phyloP scores from a whole-genome alignment of 257 asterid genomes.

The Solanum virginianum region DNA sequence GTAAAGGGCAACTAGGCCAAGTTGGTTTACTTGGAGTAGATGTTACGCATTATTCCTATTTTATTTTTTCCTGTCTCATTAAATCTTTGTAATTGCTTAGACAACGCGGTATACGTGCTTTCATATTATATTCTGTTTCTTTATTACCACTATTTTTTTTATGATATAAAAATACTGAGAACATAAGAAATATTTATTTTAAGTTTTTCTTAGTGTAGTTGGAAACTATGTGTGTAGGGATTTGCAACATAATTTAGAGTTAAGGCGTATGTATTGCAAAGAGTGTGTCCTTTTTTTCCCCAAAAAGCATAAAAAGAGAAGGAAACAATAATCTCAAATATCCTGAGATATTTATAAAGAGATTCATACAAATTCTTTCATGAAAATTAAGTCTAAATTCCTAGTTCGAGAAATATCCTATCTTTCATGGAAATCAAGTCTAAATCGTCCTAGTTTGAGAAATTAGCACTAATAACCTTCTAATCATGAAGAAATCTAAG shows the following conservation, averaged over 20 bases:
- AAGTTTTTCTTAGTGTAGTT: neutral
- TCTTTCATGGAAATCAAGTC: no score
- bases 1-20: neutral
- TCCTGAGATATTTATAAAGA: no score
- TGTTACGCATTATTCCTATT: neutral
- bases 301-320: neutral
- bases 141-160: neutral
- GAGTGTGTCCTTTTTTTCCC: no score
- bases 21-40: neutral
- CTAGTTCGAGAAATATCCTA: no score
- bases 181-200: neutral
- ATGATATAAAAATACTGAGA: neutral
- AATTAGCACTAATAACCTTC: no score
- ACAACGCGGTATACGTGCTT: neutral
- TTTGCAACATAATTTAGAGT: neutral
- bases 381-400: no score
- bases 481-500: no score
- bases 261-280: neutral
- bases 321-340: no score
- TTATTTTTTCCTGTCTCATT: neutral
- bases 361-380: no score
- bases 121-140: neutral
- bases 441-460: no score
- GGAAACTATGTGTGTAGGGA: neutral
- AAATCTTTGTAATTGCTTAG: neutral